Evolutionary conservation across 257 asterid genomes (phyloP).

Genomic region (Solanum verrucosum): DNA sequence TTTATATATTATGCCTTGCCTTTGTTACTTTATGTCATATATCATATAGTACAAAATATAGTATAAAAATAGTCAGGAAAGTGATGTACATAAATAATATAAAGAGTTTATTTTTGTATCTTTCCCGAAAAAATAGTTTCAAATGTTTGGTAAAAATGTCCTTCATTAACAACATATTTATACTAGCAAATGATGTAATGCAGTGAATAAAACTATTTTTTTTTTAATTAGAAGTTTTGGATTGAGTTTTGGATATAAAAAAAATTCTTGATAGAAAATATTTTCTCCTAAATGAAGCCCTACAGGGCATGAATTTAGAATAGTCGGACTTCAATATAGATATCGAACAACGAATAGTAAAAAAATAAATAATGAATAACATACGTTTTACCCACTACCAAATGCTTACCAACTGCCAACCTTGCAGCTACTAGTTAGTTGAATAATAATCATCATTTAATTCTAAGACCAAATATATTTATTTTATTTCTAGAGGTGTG

Average conservation of each 20-base stretch:
- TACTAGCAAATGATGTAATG: neutral
- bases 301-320: accelerated
- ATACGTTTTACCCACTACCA: neutral
- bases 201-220: neutral
- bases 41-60: too few species aligned
- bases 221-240: accelerated
- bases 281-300: neutral
- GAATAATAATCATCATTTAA: neutral
- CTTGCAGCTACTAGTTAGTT: neutral
- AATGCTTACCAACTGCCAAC: neutral
- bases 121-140: neutral
- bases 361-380: too few species aligned
- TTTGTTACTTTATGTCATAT: neutral
- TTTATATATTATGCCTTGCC: too few species aligned
- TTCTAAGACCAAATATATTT: neutral
- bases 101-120: neutral
- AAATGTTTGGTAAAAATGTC: neutral
- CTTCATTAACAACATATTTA: too few species aligned
- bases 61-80: neutral
- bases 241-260: too few species aligned
- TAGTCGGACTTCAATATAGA: neutral
- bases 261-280: neutral
- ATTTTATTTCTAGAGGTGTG: neutral
- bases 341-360: too few species aligned
- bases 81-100: neutral